A percentile compares a stretch with the other conserved stretches of the same genome.
These are phyloP conservation scores for Leucocoprinus birnbaumii DNA, from an alignment of 768 basidiomycete species.

Conservation along the genomic window DNA sequence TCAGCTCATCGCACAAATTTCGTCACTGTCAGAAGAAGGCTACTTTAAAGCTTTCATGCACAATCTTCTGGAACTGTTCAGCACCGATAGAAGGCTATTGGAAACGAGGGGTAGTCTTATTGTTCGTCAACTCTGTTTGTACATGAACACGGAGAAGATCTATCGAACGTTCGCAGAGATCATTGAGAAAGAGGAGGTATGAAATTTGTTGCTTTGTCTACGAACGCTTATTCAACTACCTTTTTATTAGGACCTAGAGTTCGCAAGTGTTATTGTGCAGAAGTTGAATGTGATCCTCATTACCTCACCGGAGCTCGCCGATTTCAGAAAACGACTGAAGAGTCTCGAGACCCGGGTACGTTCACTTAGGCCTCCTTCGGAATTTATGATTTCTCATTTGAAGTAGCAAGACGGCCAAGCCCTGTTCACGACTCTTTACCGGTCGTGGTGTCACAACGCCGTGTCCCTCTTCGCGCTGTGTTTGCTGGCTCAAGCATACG, in stretches of 20 bases:
- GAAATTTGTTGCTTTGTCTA: slow-evolving; percentile 16
- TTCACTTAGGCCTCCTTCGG: slow-evolving; percentile 8
- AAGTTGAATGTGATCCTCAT: slow-evolving; percentile 96
- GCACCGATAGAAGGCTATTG: slow-evolving; percentile 86
- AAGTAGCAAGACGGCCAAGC: slow-evolving; percentile 93
- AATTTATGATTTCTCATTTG: not conserved
- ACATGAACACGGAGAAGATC: slow-evolving; percentile 93
- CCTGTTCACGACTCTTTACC: slow-evolving; percentile 88
- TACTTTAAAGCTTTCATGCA: slow-evolving; percentile 97
- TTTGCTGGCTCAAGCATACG: slow-evolving; percentile 95
- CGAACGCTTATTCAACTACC: not conserved
- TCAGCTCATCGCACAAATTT: slow-evolving; percentile 95
- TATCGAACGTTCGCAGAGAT: slow-evolving; percentile 97
- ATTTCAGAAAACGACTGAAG: slow-evolving; percentile 91
- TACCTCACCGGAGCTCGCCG: slow-evolving; percentile 92
- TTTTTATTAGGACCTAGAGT: slow-evolving; percentile 81
- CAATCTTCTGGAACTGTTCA: slow-evolving; percentile 91
- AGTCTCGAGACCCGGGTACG: slow-evolving; percentile 88
- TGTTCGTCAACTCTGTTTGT: slow-evolving; percentile 90
- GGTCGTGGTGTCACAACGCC: slow-evolving; percentile 98
- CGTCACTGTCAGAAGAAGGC: slow-evolving; percentile 89
- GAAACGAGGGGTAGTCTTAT: slow-evolving; percentile 94
- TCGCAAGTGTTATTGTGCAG: slow-evolving; percentile 96
- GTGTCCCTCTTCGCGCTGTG: slow-evolving; percentile 96
- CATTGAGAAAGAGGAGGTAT: slow-evolving; percentile 94